Evolutionary conservation across 2,329 filamentous ascomycete genomes (phyloP).

Genomic region (Fusarium decemcellulare): DNA sequence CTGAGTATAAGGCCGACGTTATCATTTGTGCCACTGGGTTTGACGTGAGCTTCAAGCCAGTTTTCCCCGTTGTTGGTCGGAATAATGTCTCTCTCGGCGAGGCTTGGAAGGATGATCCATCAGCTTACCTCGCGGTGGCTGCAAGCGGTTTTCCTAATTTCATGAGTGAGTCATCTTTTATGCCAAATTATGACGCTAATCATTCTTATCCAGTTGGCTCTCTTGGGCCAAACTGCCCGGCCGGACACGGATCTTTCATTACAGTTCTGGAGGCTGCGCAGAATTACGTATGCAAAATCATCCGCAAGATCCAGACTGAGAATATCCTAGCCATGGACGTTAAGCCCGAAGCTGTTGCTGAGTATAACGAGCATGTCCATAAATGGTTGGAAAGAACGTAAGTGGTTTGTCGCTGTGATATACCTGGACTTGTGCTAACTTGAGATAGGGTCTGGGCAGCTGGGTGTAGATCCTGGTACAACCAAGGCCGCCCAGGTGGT

Average conservation of each 20-base stretch:
- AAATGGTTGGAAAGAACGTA: constrained; percentile 22
- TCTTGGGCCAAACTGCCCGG: constrained; percentile 14
- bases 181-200: no score
- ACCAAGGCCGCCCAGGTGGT: constrained; percentile 10
- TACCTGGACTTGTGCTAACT: background rate
- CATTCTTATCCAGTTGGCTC: no score
- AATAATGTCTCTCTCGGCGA: constrained; percentile 36
- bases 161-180: constrained; percentile 17
- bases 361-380: constrained; percentile 21
- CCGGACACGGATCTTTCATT: constrained; percentile 19
- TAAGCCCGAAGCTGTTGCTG: background rate
- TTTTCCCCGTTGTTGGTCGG: constrained; percentile 41
- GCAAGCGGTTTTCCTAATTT: constrained; percentile 48
- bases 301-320: constrained; percentile 25
- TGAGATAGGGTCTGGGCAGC: constrained; percentile 14
- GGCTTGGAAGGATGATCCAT: constrained; percentile 44
- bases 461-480: constrained; percentile 20
- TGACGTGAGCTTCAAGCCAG: constrained; percentile 47
- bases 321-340: constrained; percentile 19
- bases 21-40: constrained; percentile 38
- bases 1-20: constrained; percentile 17
- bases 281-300: constrained; percentile 22
- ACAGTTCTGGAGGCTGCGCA: constrained; percentile 18
- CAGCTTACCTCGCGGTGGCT: constrained; percentile 46
- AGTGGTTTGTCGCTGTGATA: background rate